Base-by-base conservation (phyloP, 2,329 filamentous ascomycete genomes). In the Torrubiella hemipterigena region DNA sequence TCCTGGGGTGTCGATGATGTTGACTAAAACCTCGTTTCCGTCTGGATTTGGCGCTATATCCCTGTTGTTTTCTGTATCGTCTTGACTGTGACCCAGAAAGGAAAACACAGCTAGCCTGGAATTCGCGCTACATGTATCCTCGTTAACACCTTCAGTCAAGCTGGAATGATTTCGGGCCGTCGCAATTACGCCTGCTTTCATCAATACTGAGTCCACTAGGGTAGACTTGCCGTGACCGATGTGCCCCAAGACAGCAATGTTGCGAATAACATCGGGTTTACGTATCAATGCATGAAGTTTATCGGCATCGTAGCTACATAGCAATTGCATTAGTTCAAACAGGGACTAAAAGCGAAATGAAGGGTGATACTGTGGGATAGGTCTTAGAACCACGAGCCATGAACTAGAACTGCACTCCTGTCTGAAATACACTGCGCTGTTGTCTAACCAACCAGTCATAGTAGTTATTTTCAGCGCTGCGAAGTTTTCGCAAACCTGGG, bases 71-170 rank as follows among this genome's bases (percentile, higher is more conserved):
- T 96, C 91, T 37, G n/a, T n/a, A n/a, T 95, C 89, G 30, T 73
- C 67, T 48, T 82, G 77, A 46, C 98, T 77, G 52, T 77, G 69
- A 57, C 84, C 86, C 68, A 91, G 96, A 56, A 98, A 78, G 50
- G 93, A 96, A 70, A 98, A 96, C 66, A 91, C 91, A 42, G 91
- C 96, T 36, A 93, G 98, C 81, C 98, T 98, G 80, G 98, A 98
- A 53, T 93, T 98, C 57, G 98, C 95, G 78, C 91, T 86, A 80
- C 91, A 87, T 63, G 98, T 91, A 73, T 98, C 91, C 66, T 98
- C 91, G 63, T 98, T 93, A 46, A 81, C 69, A 67, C 91, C 83
- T 44, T 93, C 98, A 67, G 98, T 93, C 54, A 86, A 98, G 61
- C 89, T 93, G 65, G 93, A 81, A 48, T 81, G 77, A 61, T 93